phyloP scores from a whole-genome alignment of 371 early-diverging fungal species.

The Mortierella sp. region DNA sequence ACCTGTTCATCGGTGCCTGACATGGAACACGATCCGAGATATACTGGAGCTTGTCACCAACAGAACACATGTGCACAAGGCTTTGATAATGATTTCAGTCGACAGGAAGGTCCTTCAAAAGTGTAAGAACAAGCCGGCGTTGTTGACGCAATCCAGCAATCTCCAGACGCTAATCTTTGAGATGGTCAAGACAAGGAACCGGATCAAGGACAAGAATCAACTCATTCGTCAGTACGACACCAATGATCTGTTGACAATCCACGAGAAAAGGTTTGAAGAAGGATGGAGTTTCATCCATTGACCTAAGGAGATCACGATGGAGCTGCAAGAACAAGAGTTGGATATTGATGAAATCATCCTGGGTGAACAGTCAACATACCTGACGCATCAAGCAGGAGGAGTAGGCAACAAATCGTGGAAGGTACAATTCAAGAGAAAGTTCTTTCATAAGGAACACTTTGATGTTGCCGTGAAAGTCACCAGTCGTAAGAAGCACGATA shows the following conservation, averaged over 20 bases:
- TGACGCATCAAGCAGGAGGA: not conserved
- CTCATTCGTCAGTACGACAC: not conserved
- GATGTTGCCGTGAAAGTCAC: not conserved
- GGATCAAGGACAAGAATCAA: not conserved
- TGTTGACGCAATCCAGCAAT: not conserved
- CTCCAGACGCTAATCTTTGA: too few species aligned
- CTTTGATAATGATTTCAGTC: not conserved
- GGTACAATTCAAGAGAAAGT: not conserved
- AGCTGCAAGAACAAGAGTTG: not conserved
- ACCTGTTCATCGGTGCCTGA: not conserved
- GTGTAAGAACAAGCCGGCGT: not conserved
- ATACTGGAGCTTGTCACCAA: not conserved
- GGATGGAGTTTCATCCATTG: not conserved
- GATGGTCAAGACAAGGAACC: too few species aligned
- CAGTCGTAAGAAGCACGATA: not conserved
- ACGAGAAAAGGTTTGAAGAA: not conserved
- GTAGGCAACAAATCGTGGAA: not conserved
- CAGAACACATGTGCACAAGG: not conserved
- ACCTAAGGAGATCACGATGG: not conserved
- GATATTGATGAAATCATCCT: not conserved
- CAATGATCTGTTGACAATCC: not conserved
- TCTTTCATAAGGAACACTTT: not conserved
- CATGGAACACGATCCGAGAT: not conserved
- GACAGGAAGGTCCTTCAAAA: not conserved
- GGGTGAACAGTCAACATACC: not conserved